phyloP scores from a whole-genome alignment of 768 basidiomycete genomes.

The Sporobolomyces roseus region DNA sequence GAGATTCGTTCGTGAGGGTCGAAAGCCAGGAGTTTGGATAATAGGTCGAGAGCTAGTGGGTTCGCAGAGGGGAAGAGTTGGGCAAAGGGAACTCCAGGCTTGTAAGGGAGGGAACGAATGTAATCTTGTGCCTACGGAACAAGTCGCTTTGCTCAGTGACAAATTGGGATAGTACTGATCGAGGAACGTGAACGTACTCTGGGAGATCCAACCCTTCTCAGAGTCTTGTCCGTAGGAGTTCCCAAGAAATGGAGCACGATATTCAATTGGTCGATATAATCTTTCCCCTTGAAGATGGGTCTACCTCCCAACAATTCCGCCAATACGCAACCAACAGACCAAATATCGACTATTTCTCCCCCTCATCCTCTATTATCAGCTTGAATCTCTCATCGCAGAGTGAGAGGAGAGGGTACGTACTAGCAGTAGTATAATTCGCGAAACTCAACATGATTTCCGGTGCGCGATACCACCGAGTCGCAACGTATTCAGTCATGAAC shows the following conservation, averaged over 20 bases:
- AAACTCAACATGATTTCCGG: conserved; percentile 93
- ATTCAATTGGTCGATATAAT: conserved; percentile 98
- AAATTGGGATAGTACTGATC: conserved; percentile 22
- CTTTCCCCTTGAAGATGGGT: conserved; percentile 73
- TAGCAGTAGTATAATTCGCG: conserved; percentile 50
- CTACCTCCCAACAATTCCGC: conserved; percentile 53
- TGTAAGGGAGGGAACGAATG: conserved; percentile 95
- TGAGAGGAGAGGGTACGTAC: conserved; percentile 39
- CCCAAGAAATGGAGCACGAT: conserved; percentile 91
- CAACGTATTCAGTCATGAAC: conserved; percentile 93
- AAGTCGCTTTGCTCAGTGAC: neutral
- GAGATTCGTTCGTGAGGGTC: conserved; percentile 95
- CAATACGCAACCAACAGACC: conserved; percentile 55
- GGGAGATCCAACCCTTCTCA: conserved; percentile 91
- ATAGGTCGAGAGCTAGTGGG: conserved; percentile 85
- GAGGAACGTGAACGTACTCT: conserved; percentile 56
- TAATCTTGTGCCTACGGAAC: conserved; percentile 83
- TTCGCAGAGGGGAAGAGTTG: conserved; percentile 91
- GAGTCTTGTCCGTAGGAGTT: conserved; percentile 92
- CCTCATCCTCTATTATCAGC: neutral
- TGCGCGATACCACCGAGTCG: conserved; percentile 97
- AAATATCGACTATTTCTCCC: conserved; percentile 49
- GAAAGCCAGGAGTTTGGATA: conserved; percentile 86
- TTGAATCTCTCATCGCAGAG: neutral
- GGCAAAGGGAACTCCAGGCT: conserved; percentile 85